A percentile compares a stretch with the other conserved stretches of the same genome.
These are phyloP conservation scores for Cordyceps militaris DNA, from an alignment of 2,329 filamentous ascomycete species.

Conservation along the genomic window DNA sequence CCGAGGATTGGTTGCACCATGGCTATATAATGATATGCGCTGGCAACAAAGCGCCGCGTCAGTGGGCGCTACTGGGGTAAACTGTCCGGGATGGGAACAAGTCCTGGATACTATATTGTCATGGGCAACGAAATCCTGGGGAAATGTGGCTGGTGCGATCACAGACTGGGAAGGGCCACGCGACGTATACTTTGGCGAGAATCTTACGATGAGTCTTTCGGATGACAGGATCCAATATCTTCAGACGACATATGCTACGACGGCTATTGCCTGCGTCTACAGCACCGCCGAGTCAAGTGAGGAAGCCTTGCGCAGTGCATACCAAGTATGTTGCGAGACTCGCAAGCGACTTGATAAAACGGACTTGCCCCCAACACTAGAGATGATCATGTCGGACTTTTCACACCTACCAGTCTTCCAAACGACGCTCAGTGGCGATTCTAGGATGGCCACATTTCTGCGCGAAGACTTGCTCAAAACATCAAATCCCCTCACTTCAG, in stretches of 20 bases:
- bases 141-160: constrained; percentile 53
- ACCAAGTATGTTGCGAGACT: constrained; percentile 7
- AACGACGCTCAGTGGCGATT: constrained; percentile 15
- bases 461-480: constrained; percentile 45
- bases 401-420: constrained; percentile 29
- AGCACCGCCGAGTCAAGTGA: not conserved
- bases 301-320: constrained; percentile 7
- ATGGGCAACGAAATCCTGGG: constrained; percentile 54
- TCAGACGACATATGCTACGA: constrained; percentile 26
- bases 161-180: constrained; percentile 67
- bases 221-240: constrained; percentile 30
- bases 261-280: constrained; percentile 10
- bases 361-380: constrained; percentile 47
- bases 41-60: constrained; percentile 33
- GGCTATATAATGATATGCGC: constrained; percentile 59
- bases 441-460: constrained; percentile 25
- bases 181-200: constrained; percentile 62
- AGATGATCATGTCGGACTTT: constrained; percentile 40
- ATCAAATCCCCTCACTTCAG: constrained; percentile 59
- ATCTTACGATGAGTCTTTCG: constrained; percentile 48
- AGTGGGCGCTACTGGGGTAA: constrained; percentile 22
- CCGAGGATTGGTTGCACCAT: constrained; percentile 62
- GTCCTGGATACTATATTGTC: constrained; percentile 60
- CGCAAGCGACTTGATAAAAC: constrained; percentile 45
- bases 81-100: constrained; percentile 60